Evolutionary conservation across 2,329 filamentous ascomycete genomes (phyloP).

Genomic region (Colletotrichum tropicale): DNA sequence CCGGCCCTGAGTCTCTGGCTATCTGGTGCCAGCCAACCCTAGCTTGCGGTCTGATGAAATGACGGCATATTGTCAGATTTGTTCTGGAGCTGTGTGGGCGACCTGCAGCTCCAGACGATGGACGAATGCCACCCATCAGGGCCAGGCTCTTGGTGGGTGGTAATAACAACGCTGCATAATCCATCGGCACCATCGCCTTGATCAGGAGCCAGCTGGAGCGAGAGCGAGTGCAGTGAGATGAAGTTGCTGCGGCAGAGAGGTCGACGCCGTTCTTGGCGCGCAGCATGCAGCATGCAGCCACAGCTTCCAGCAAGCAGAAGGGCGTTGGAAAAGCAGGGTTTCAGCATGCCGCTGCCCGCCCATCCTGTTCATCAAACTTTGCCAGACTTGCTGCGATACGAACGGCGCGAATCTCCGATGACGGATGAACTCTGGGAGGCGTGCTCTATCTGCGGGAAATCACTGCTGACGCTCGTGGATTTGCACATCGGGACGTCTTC

Average conservation of each 20-base stretch:
- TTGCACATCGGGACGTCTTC: neutral
- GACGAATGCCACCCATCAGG: neutral
- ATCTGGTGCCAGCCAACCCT: neutral
- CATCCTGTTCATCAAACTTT: conserved; percentile 17
- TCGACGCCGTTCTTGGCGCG: neutral
- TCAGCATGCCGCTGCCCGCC: conserved; percentile 8
- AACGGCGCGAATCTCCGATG: conserved; percentile 8
- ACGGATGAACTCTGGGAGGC: neutral
- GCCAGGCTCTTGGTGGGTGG: neutral
- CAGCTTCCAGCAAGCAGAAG: neutral
- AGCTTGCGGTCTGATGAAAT: neutral
- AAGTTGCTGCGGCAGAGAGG: neutral
- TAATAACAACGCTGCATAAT: neutral
- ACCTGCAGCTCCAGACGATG: neutral
- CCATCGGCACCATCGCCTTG: neutral
- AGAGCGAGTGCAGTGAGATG: neutral
- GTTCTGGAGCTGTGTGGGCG: neutral
- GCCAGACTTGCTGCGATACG: neutral
- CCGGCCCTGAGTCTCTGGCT: neutral
- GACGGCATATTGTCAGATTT: conserved; percentile 13
- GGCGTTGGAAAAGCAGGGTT: conserved; percentile 6
- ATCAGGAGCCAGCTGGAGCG: neutral
- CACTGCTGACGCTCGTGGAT: neutral
- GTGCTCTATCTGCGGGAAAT: neutral
- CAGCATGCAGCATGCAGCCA: neutral